These are phyloP conservation scores for Globisporangium okanoganense DNA, from an alignment of 352 stramenopile genomes.

Conservation along the genomic window DNA sequence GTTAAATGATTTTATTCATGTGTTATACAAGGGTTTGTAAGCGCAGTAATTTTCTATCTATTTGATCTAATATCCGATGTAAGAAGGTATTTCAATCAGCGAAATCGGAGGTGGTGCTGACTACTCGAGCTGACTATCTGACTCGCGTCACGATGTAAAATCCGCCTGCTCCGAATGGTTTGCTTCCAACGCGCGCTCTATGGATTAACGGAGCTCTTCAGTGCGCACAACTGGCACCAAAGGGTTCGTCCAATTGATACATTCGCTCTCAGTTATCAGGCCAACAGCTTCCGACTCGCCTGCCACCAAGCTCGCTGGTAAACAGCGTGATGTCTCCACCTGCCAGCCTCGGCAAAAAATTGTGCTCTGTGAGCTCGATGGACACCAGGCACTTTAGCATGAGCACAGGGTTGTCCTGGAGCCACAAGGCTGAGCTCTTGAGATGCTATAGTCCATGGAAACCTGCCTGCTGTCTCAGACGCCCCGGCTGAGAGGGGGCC, in stretches of 20 bases:
- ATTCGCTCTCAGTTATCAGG: too few relatives aligned
- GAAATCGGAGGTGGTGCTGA: background rate
- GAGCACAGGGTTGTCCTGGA: background rate
- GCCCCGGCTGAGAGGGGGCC: too few relatives aligned
- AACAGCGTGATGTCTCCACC: background rate
- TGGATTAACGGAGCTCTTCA: background rate
- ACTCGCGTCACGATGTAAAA: conserved; percentile 9
- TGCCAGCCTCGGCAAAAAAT: background rate
- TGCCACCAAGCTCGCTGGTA: background rate
- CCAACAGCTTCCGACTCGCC: too few relatives aligned
- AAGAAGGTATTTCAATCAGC: background rate
- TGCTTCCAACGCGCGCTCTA: background rate
- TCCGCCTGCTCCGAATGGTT: background rate
- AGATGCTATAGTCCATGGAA: background rate
- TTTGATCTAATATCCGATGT: background rate
- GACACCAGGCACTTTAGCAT: background rate
- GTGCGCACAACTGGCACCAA: background rate
- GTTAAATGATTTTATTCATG: too few relatives aligned
- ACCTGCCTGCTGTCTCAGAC: background rate
- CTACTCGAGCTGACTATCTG: background rate
- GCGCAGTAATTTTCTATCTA: background rate
- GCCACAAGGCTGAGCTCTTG: background rate
- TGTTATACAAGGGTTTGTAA: background rate
- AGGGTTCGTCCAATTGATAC: background rate
- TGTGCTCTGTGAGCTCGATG: background rate